These are phyloP conservation scores for Peronosclerospora sorghi DNA, from an alignment of 352 stramenopile species.

Conservation along the genomic window DNA sequence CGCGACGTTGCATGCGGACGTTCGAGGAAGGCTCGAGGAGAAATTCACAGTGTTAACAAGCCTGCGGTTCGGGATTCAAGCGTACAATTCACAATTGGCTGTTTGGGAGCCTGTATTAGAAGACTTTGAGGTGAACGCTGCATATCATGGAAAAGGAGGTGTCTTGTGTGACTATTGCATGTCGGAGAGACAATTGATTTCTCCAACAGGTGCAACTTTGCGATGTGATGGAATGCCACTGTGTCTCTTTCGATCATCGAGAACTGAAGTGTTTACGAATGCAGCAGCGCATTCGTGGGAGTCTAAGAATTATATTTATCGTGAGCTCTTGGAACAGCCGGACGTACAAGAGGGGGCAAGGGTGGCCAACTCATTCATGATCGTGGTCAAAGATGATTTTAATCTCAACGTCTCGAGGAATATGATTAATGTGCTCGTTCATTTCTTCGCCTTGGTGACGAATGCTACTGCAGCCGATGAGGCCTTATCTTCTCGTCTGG, in stretches of 20 bases:
- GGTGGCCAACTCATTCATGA: slow-evolving; percentile 52
- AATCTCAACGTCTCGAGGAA: slow-evolving; percentile 78
- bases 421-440: slow-evolving; percentile 72
- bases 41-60: slow-evolving; percentile 51
- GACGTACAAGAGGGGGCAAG: slow-evolving; percentile 44
- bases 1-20: slow-evolving; percentile 48
- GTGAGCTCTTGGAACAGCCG: slow-evolving; percentile 49
- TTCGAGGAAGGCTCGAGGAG: slow-evolving; percentile 49
- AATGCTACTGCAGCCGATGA: slow-evolving; percentile 37
- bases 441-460: slow-evolving; percentile 67
- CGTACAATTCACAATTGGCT: slow-evolving; percentile 78
- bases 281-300: slow-evolving; percentile 56
- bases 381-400: slow-evolving; percentile 72
- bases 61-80: slow-evolving; percentile 62
- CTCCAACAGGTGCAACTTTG: slow-evolving; percentile 38
- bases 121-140: slow-evolving; percentile 75
- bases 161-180: slow-evolving; percentile 73
- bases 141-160: slow-evolving; percentile 51
- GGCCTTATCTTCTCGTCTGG: slow-evolving; percentile 36
- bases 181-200: slow-evolving; percentile 55
- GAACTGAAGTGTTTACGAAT: slow-evolving; percentile 55
- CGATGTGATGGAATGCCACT: slow-evolving; percentile 58
- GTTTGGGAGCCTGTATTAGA: slow-evolving; percentile 79
- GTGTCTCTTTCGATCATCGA: slow-evolving; percentile 58
- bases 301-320: slow-evolving; percentile 78